Percentiles rank a stretch among this genome's conserved stretches.
These are phyloP conservation scores for Sporothrix pallida DNA, from an alignment of 2,329 filamentous ascomycete genomes.

Conservation along the genomic window DNA sequence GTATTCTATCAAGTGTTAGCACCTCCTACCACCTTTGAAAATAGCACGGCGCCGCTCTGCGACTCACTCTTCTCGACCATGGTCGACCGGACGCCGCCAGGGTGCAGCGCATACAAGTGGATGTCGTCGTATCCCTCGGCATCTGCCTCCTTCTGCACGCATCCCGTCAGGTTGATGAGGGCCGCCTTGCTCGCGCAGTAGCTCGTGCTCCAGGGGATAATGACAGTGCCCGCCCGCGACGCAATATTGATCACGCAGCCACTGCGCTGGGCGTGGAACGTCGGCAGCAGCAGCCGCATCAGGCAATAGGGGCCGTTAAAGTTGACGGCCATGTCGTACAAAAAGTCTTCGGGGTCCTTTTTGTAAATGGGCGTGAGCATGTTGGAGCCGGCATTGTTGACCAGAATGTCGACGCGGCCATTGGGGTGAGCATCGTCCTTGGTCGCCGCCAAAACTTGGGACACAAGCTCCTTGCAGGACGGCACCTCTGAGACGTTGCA, in stretches of 20 bases:
- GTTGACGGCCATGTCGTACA: conserved; percentile 34
- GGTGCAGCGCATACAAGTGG: conserved; percentile 44
- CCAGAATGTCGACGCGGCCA: conserved; percentile 6
- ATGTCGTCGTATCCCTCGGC: conserved; percentile 41
- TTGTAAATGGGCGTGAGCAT: conserved; percentile 41
- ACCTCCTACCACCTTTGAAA: too few relatives aligned
- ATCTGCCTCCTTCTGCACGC: conserved; percentile 43
- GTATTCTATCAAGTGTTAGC: conserved; percentile 37
- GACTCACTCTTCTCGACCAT: conserved; percentile 43
- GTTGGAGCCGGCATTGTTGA: conserved; percentile 45
- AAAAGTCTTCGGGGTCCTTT: conserved; percentile 41
- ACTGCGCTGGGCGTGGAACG: conserved; percentile 40
- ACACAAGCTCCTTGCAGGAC: not conserved
- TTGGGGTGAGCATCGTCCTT: not conserved
- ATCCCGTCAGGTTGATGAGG: conserved; percentile 44
- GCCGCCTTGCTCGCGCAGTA: conserved; percentile 46
- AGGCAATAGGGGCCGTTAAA: conserved; percentile 44
- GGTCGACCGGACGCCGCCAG: conserved; percentile 43
- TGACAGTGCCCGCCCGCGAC: conserved; percentile 42
- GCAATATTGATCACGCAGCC: conserved; percentile 45
- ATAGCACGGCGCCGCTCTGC: not conserved
- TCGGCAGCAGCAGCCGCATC: conserved; percentile 42
- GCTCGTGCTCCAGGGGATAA: conserved; percentile 42
- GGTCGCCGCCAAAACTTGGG: not conserved
- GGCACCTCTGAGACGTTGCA: conserved; percentile 9